Base-by-base conservation (phyloP, 495 filamentous ascomycete genomes). In the Sphaerosporella brunnea region DNA sequence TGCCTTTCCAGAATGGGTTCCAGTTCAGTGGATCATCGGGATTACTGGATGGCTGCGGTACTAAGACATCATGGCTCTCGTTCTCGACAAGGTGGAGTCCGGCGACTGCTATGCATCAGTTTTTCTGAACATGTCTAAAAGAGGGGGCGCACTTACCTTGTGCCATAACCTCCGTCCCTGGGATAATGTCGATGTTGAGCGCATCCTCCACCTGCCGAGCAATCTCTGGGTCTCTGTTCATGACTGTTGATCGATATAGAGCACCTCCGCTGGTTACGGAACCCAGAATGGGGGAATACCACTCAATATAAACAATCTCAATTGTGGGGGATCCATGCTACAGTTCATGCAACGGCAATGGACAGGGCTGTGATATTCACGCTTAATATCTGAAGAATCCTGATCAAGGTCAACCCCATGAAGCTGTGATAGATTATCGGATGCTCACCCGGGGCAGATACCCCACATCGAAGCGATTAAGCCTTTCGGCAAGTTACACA, bases 11-110 rank as follows among this genome's bases (percentile, higher is more conserved):
- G 45, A 62, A 63, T 39, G 56, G 49, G 46, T 61, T 68, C 75
- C 75, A 78, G 47, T 77, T 78, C 51, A 79, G 59, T 10, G 75
- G 74, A 48, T 79, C 75, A 42, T 78, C 68, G 2, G 73, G 72
- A 50, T 78, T 69, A 35, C 59, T 57, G 0, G 73, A 76, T 1
- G 75, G 75, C 0, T 69, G 62, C 2, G 75, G 75, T 23, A 77
- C 65, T 21, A 79, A 60, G n/a, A 78, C 69, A 25, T 26, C 13
- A 26, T 43, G 13, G 10, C 13, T 16, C 11, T 43, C 23, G 21
- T 26, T 43, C 20, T 43, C 40, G 40, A 43, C 20, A 23, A 43
- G 20, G 20, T 43, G 40, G 40, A 43, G 24, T 43, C 40, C 40
- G 24, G 40, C 40, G 13, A 43, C 40, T 43, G 23, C 20, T 25